Conservation (phyloP, 345 rosid genomes). For the Acer yangbiense region DNA sequence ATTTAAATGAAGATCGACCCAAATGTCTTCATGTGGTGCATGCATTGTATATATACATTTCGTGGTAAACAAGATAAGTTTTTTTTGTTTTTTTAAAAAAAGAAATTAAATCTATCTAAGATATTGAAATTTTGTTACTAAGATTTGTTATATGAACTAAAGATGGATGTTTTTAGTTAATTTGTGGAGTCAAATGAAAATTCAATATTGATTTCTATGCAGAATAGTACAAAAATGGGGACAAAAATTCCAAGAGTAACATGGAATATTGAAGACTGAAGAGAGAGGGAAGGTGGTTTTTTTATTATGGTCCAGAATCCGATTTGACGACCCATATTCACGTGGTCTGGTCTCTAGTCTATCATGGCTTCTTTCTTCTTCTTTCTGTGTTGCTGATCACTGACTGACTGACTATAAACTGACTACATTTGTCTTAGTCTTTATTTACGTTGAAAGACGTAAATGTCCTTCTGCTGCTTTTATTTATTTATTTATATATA, state of each 20-base stretch:
- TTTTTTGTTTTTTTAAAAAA: background rate
- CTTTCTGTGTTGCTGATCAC: background rate
- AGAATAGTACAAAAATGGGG: slow-evolving; percentile 9
- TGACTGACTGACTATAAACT: background rate
- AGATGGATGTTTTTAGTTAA: background rate
- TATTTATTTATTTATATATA: too few species aligned
- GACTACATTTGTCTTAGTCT: background rate
- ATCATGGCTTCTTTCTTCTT: background rate
- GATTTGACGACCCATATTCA: slow-evolving; percentile 32
- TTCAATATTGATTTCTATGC: background rate
- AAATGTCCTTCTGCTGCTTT: background rate
- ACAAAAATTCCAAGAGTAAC: slow-evolving; percentile 39
- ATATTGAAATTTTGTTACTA: background rate
- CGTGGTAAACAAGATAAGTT: background rate
- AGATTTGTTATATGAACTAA: background rate
- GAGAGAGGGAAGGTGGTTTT: background rate
- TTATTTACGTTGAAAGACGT: background rate
- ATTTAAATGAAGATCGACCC: background rate
- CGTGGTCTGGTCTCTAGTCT: slow-evolving; percentile 27
- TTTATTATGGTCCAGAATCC: background rate
- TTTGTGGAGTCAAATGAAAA: background rate
- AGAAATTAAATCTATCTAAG: background rate
- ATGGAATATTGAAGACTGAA: slow-evolving; percentile 5
- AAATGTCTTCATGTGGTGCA: background rate
- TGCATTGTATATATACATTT: background rate